Percentiles rank a stretch among this genome's conserved stretches.
Evolutionary conservation across 768 basidiomycete genomes (phyloP).

Genomic region (Suillus americanus): DNA sequence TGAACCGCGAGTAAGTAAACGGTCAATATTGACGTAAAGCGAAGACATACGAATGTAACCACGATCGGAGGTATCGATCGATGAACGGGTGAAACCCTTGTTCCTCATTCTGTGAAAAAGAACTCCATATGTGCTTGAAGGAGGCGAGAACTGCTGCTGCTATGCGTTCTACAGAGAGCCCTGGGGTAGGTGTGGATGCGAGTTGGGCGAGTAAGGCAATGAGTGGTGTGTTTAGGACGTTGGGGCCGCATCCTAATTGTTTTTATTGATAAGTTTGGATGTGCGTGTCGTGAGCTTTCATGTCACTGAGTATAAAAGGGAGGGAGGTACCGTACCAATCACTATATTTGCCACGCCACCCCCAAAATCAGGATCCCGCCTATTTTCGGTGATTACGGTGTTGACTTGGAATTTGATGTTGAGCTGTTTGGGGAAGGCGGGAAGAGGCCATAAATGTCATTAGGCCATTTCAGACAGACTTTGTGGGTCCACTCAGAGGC

Average conservation of each 20-base stretch:
- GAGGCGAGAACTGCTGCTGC: constrained; percentile 69
- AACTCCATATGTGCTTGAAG: constrained; percentile 73
- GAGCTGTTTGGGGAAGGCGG: constrained; percentile 34
- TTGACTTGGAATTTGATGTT: constrained; percentile 19
- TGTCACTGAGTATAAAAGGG: too few relatives aligned
- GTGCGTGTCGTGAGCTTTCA: too few relatives aligned
- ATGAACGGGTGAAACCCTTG: constrained; percentile 81
- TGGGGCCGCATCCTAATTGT: constrained; percentile 58
- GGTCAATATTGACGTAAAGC: not conserved
- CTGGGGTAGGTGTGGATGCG: not conserved
- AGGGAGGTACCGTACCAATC: constrained; percentile 72
- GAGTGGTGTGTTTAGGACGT: constrained; percentile 80
- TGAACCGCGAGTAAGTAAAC: constrained; percentile 1
- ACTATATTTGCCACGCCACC: constrained; percentile 72
- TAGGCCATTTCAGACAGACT: constrained; percentile 93
- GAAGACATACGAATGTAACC: constrained; percentile 80
- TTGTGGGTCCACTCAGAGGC: constrained; percentile 44
- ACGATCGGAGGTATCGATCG: constrained; percentile 72
- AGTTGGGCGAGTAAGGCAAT: constrained; percentile 81
- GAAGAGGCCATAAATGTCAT: constrained; percentile 83
- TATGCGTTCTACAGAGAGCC: constrained; percentile 69
- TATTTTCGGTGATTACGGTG: constrained; percentile 61
- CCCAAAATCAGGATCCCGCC: constrained; percentile 87
- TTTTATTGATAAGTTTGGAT: not conserved
- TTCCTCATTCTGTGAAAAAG: constrained; percentile 53